These are phyloP conservation scores for Ajuga chamaepitys DNA, from an alignment of 257 asterid genomes.

Conservation along the genomic window DNA sequence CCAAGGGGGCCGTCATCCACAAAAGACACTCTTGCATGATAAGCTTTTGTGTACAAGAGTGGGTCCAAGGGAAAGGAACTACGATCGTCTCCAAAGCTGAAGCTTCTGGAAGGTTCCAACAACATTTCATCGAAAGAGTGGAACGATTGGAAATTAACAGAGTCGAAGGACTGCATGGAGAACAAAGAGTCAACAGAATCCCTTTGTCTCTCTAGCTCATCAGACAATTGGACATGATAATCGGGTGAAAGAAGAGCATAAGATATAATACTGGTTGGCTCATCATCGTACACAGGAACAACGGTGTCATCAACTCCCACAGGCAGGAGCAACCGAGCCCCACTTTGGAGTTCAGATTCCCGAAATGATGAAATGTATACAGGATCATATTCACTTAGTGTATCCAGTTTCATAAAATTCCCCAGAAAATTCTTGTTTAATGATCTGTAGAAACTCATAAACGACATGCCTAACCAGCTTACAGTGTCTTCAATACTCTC, in stretches of 20 bases:
- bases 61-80: conserved; percentile 58
- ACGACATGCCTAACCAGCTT: conserved; percentile 66
- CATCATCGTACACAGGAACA: conserved; percentile 79
- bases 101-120: conserved; percentile 55
- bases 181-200: conserved; percentile 36
- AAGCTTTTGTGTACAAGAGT: conserved; percentile 41
- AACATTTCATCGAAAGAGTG: conserved; percentile 47
- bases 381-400: conserved; percentile 51
- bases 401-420: conserved; percentile 53
- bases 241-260: conserved; percentile 64
- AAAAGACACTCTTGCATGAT: conserved; percentile 64
- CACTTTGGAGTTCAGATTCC: conserved; percentile 56
- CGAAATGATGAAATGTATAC: conserved; percentile 63
- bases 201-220: conserved; percentile 55
- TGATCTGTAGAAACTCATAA: conserved; percentile 58
- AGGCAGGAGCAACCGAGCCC: conserved; percentile 64
- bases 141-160: conserved; percentile 32
- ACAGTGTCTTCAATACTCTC: conserved; percentile 46
- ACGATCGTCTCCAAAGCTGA: conserved; percentile 63
- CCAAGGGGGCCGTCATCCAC: conserved; percentile 62
- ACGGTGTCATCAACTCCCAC: conserved; percentile 70
- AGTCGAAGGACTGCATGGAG: conserved; percentile 40
- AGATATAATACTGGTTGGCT: conserved; percentile 81
- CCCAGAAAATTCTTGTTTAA: conserved; percentile 51
- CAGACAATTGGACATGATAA: conserved; percentile 53